Base-by-base conservation (phyloP, 202 grass and related monocot genomes). In the Eragrostis tef region DNA sequence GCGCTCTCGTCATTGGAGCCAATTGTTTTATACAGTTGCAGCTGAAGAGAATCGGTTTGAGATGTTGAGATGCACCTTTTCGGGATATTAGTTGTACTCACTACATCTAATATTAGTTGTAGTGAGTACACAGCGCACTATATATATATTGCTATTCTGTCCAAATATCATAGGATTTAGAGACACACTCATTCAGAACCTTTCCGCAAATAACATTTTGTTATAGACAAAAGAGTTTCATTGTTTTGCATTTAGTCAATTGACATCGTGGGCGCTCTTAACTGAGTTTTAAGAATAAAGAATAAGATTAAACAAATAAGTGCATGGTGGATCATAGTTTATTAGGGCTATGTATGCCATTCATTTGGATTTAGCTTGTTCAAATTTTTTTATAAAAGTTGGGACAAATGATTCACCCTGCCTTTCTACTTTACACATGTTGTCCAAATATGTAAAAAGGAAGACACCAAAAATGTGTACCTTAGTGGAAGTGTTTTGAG, bases 261-360 rank as follows among this genome's bases (percentile, higher is more conserved):
- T 36, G 21, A 61, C 41, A 89, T 41, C 6, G 48, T 83, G 74
- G 29, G 29, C 12, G 62, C 74, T 83, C 43, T 74, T 79, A 70
- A 78, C 4, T 43, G 25, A 69, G 16, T 4, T 61, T 16, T 82
- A 52, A 78, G 22, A 56, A 51, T 17, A n/a, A 52, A 17, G 42
- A 74, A 78, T 77, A 62, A 71, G 2, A 65, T n/a, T 58, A 19
- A 64, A 43, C 25, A 77, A 76, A 64, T 53, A 74, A 39, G 59
- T 25, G 45, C 21, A 79, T 62, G 19, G 21, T 54, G 36, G 29
- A 25, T 47, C 17, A 11, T 52, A 45, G 14, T 74, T 70, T 34
- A 31, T 19, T 56, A 27, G 9, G 9, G 27, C 64, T 34, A 36
- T 58, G 60, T 45, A 79, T 43, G 43, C 53, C 21, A 59, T 69